Evolutionary conservation across 2,329 filamentous ascomycete genomes (phyloP), one percentile per base, ranked within the genome.

Genomic region (Cladophialophora yegresii): DNA sequence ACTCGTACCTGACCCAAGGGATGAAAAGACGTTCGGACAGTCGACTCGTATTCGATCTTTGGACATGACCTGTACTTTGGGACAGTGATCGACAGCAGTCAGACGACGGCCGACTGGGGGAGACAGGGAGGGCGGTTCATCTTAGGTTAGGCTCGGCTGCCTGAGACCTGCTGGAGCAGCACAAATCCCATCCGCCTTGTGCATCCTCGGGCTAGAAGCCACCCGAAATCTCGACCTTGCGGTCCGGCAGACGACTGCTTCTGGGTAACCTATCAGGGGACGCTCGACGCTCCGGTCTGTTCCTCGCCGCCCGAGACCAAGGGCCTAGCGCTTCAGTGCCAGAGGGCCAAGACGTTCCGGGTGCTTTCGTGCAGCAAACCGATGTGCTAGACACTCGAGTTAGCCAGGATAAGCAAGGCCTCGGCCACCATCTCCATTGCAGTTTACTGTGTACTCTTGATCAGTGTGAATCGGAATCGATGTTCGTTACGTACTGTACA

Each of bases 61-160:
- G 51, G 59, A 49, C 51, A 26, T 32, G 50, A 47, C 32, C 30
- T 28, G 49, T 20, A 30, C 58, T 54, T 40, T 61, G 33, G 59
- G 51, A 49, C n/a, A 50, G 26, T 33, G 59, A 62, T 62, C 59
- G 53, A 62, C 51, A 50, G 32, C 51, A 23, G 49, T 50, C 30
- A 36, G 30, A 55, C 59, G 36, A 36, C 51, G 5, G 40, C 10
- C 43, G 53, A 40, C 59, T 53, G 59, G 53, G 50, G 40, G 32
- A 30, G 26, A 13, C 16, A 20, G 32, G 50, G 45, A 40, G 9
- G 10, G 26, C 33, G 30, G n/a, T 45, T 40, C 26, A 33, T 33
- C 47, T 49, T 33, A 45, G 45, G 9, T 20, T 59, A 33, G 56
- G 40, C 51, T 28, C 23, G 20, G 5, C n/a, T 28, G 8, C 30